Base-by-base conservation (phyloP, 2,329 filamentous ascomycete genomes). In the Colletotrichum coccodes region DNA sequence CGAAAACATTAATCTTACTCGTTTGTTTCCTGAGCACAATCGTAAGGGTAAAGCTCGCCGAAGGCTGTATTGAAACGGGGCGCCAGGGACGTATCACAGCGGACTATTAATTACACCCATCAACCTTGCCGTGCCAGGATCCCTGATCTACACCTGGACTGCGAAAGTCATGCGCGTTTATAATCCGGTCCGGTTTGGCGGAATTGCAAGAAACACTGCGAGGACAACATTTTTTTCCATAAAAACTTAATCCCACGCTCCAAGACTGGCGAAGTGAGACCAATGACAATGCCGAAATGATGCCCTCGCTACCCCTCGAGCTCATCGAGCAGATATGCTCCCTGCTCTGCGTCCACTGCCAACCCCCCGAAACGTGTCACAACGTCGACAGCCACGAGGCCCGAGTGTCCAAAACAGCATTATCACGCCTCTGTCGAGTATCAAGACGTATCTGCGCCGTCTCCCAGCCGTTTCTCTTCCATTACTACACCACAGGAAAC, bases 401-500 rank as follows among this genome's bases (percentile, higher is more conserved):
- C 4, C 54, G 47, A 2, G 28, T 16, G 1, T 26, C 46, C 14
- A 63, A 64, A 14, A 64, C 16, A n/a, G 14, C 65, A 4, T 26
- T 60, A 18, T 28, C 60, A 6, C 38, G 34, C 14, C 26, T 64
- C 2, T 68, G 53, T n/a, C 65, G 53, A 32, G 60, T 59, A 38
- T 68, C 65, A 11, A 59, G 53, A 28, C 42, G 60, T 6, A 26
- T 68, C n/a, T 54, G 38, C 26, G 53, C 47, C 14, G 60, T 68
- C 9, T 53, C 65, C 12, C 65, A 59, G 46, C 65, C 65, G n/a
- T 59, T 68, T 21, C 60, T 68, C 11, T 68, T 64, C 32, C 65
- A 64, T 30, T 34, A 59, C n/a, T 64, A 60, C 14, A 42, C 26
- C 16, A 53, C 65, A 1, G 52, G 54, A 1, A 59, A 64, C 8